Percentiles rank a stretch among this genome's conserved stretches.
These are phyloP conservation scores for Boletus reticuloceps DNA, from an alignment of 768 basidiomycete genomes.

Conservation along the genomic window DNA sequence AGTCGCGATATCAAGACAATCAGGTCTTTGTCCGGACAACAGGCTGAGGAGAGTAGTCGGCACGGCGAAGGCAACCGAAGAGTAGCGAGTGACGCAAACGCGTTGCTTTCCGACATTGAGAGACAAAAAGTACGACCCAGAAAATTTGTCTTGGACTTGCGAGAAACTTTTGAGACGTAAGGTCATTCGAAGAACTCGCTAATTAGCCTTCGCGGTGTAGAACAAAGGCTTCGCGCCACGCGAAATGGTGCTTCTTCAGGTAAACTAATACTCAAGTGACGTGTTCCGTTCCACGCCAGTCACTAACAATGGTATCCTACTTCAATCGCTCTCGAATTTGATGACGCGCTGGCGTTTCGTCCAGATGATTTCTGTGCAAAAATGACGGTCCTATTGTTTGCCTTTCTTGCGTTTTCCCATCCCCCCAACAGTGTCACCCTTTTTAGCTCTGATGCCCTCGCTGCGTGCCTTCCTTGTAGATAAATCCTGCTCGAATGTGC, in stretches of 20 bases:
- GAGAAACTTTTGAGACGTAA: slow-evolving; percentile 11
- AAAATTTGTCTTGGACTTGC: not conserved
- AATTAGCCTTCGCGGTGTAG: slow-evolving; percentile 22
- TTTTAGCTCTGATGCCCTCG: slow-evolving; percentile 69
- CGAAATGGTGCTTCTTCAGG: slow-evolving; percentile 25
- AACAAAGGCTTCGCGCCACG: slow-evolving; percentile 24
- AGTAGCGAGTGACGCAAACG: slow-evolving; percentile 55
- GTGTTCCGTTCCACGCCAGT: slow-evolving; percentile 2
- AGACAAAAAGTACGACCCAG: not conserved
- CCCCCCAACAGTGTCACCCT: slow-evolving; percentile 53
- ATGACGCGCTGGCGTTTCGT: not conserved
- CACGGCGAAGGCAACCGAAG: slow-evolving; percentile 55
- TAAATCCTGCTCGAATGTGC: slow-evolving; percentile 60
- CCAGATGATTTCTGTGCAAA: not conserved
- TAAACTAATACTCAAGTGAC: not conserved
- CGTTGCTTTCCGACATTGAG: slow-evolving; percentile 39
- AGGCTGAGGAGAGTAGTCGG: slow-evolving; percentile 60
- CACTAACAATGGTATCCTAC: not conserved
- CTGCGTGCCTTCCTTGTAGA: slow-evolving; percentile 39
- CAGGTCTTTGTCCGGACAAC: slow-evolving; percentile 85
- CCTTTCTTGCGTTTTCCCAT: slow-evolving; percentile 50
- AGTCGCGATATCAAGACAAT: slow-evolving; percentile 64
- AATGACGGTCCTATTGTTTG: slow-evolving; percentile 24
- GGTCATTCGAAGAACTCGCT: slow-evolving; percentile 18
- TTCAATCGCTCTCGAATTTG: not conserved